These are phyloP conservation scores for Podila verticillata DNA, from an alignment of 192 early-diverging fungal genomes.

Conservation along the genomic window DNA sequence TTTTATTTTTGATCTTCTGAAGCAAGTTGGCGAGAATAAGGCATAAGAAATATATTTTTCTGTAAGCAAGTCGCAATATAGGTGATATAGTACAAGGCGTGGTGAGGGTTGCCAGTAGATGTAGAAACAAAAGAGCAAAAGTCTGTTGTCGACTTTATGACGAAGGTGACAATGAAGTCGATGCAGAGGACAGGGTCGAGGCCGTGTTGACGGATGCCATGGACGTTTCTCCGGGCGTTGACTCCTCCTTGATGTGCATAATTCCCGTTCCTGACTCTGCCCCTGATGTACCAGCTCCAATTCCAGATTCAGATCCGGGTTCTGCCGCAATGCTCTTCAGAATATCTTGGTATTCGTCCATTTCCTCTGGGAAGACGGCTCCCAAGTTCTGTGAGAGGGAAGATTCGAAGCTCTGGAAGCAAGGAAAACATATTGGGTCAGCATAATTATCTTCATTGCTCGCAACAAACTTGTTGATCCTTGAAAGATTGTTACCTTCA, in stretches of 20 bases:
- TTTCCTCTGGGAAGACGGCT: conserved; percentile 35
- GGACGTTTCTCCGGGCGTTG: neutral
- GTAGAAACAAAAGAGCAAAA: no score
- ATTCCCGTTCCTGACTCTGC: neutral
- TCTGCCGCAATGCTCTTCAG: neutral
- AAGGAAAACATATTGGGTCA: neutral
- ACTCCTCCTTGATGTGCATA: neutral
- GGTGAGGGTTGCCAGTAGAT: no score
- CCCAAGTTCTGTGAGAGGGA: conserved; percentile 37
- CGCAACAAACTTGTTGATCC: neutral
- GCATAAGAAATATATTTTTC: no score
- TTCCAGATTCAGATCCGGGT: neutral
- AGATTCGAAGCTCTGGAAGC: conserved; percentile 28
- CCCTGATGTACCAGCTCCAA: neutral
- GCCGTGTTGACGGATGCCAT: neutral
- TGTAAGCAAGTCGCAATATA: no score
- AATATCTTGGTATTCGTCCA: conserved; percentile 21
- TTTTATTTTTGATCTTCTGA: no score
- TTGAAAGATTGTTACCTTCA: conserved; percentile 54
- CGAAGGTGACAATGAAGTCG: neutral
- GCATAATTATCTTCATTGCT: no score
- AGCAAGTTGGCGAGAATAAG: no score
- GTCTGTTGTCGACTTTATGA: neutral
- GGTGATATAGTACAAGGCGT: no score
- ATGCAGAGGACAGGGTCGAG: neutral